A percentile compares a stretch with the other conserved stretches of the same genome.
phyloP scores from a whole-genome alignment of 1,139 yeast species.

The Taphrina pruni region DNA sequence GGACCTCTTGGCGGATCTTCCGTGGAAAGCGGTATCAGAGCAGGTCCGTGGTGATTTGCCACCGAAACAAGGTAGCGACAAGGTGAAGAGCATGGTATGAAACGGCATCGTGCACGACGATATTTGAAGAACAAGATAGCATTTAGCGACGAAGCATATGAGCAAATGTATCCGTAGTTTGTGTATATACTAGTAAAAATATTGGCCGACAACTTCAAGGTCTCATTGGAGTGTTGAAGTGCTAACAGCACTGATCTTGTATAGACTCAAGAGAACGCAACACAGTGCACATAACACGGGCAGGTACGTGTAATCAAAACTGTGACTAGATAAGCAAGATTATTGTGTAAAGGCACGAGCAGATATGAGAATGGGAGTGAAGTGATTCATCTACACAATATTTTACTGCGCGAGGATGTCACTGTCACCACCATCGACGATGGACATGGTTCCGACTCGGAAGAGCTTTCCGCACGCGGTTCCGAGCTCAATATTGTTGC shows the following conservation, averaged over 20 bases:
- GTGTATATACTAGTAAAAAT: neutral
- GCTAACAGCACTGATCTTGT: no score
- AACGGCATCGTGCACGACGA: neutral
- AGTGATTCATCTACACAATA: no score
- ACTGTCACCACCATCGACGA: conserved; percentile 99
- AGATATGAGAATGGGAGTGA: no score
- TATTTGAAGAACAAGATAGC: neutral
- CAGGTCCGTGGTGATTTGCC: conserved; percentile 16
- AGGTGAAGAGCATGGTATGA: conserved; percentile 37
- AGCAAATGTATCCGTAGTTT: neutral
- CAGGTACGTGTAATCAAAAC: no score
- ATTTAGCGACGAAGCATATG: neutral
- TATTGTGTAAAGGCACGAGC: no score
- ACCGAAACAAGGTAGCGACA: conserved; percentile 8
- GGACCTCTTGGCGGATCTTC: conserved; percentile 22
- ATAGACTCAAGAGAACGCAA: no score
- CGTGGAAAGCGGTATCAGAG: conserved; percentile 32
- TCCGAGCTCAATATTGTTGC: conserved; percentile 92
- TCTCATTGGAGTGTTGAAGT: no score
- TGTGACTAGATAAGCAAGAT: no score
- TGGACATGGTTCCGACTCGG: conserved; percentile 98
- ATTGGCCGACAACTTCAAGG: neutral
- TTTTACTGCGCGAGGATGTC: conserved; percentile 69
- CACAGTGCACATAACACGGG: no score
- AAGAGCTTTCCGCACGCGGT: conserved; percentile 99